Evolutionary conservation across 2,329 filamentous ascomycete species (phyloP).

Genomic region (Cladosporium sp.): DNA sequence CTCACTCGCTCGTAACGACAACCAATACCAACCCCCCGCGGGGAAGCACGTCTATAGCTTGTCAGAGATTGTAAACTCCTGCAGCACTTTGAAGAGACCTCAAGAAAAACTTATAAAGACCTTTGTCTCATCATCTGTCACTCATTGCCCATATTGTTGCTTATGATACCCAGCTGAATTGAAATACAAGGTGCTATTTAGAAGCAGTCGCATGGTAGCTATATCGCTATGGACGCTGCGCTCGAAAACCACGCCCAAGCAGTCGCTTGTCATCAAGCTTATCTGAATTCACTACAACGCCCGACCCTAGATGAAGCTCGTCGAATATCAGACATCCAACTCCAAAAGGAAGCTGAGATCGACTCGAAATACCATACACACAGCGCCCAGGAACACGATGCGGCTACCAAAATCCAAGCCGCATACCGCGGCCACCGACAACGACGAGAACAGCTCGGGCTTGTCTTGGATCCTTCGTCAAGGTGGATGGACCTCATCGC

Average conservation of each 20-base stretch:
- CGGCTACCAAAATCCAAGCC: slow-evolving; percentile 38
- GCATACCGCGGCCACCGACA: slow-evolving; percentile 72
- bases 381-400: slow-evolving; percentile 20
- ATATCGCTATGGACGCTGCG: neutral
- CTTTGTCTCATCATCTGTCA: no score
- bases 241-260: neutral
- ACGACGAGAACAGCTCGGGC: slow-evolving; percentile 62
- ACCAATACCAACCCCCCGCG: no score
- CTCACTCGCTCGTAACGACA: no score
- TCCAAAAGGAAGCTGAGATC: slow-evolving; percentile 20
- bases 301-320: slow-evolving; percentile 17
- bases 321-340: slow-evolving; percentile 23
- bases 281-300: slow-evolving; percentile 19
- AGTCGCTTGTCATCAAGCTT: slow-evolving; percentile 18
- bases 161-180: no score
- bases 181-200: no score
- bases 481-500: slow-evolving; percentile 60
- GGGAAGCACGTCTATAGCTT: no score
- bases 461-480: slow-evolving; percentile 60
- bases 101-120: no score
- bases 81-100: no score
- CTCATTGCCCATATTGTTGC: no score
- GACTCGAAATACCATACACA: slow-evolving; percentile 21
- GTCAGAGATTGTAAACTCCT: no score
- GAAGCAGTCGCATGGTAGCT: no score